A percentile compares a stretch with the other conserved stretches of the same genome.
phyloP scores from a whole-genome alignment of 768 basidiomycete species.

The Leccinum fibrillosum region DNA sequence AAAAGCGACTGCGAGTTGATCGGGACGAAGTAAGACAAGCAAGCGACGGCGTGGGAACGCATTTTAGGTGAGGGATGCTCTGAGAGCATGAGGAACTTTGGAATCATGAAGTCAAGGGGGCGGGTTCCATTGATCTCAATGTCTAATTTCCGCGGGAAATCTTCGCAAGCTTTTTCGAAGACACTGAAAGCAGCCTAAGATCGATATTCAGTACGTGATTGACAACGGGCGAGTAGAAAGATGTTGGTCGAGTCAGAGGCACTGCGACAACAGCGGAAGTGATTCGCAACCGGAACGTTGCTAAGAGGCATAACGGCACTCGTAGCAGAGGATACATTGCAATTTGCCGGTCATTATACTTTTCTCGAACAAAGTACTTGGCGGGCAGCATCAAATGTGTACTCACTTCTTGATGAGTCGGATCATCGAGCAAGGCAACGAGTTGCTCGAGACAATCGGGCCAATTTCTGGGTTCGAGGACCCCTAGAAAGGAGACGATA shows the following conservation, averaged over 20 bases:
- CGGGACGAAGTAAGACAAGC: conserved; percentile 89
- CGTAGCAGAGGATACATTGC: not conserved
- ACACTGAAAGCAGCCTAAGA: conserved; percentile 86
- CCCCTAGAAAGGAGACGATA: conserved; percentile 84
- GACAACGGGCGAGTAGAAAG: not conserved
- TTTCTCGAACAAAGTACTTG: conserved; percentile 1
- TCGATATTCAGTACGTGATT: conserved; percentile 17
- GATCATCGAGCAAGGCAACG: conserved; percentile 77
- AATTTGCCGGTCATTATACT: conserved; percentile 2
- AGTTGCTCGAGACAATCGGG: conserved; percentile 89
- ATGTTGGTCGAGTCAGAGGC: not conserved
- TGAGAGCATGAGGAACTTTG: conserved; percentile 87
- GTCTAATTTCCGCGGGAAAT: conserved; percentile 93
- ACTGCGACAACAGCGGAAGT: conserved; percentile 3
- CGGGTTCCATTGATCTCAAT: conserved; percentile 90
- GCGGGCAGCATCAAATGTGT: not conserved
- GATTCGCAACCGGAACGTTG: not conserved
- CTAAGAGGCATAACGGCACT: conserved; percentile 5
- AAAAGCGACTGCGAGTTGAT: conserved; percentile 84
- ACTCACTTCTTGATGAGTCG: conserved; percentile 82
- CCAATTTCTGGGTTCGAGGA: conserved; percentile 90
- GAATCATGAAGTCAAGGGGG: conserved; percentile 94
- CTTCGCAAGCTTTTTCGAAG: conserved; percentile 93
- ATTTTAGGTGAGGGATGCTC: conserved; percentile 86
- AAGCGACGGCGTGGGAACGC: conserved; percentile 91